Evolutionary conservation across 1,284 basidiomycete genomes (phyloP).

Genomic region (Papiliotrema flavescens): DNA sequence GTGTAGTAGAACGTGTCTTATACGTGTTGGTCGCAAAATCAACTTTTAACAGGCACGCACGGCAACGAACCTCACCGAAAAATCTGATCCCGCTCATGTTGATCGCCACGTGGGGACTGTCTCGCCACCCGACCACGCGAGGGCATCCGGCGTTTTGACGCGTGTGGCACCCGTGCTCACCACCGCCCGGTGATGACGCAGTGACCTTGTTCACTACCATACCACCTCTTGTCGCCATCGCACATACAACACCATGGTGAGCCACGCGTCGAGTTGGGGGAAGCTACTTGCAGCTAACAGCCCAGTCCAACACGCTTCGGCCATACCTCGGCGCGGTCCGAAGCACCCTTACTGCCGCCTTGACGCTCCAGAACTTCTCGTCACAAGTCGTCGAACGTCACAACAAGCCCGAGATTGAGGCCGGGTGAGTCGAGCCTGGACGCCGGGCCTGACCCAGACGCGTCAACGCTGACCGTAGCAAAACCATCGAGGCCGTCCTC

Average conservation of each 20-base stretch:
- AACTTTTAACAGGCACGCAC: constrained; percentile 13
- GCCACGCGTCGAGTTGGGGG: background rate
- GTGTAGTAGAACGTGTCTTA: background rate
- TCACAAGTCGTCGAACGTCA: constrained; percentile 96
- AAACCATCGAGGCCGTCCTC: constrained; percentile 88
- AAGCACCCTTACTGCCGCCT: constrained; percentile 91
- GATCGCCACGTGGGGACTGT: background rate
- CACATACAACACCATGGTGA: constrained; percentile 9
- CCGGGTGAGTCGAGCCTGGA: constrained; percentile 62
- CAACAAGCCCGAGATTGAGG: constrained; percentile 93
- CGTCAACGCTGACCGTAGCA: constrained; percentile 52
- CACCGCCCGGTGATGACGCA: background rate
- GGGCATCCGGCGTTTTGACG: background rate
- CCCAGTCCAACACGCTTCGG: constrained; percentile 65
- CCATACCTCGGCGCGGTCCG: constrained; percentile 96
- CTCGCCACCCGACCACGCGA: too few relatives aligned
- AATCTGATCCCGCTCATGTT: background rate
- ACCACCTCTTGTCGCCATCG: background rate
- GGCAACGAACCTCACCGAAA: background rate
- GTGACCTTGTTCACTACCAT: background rate
- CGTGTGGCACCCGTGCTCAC: background rate
- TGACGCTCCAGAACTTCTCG: constrained; percentile 95
- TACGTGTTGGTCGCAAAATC: constrained; percentile 4
- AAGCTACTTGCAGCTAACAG: constrained; percentile 8
- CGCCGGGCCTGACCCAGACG: background rate